phyloP scores from a whole-genome alignment of 768 basidiomycete genomes.

The Suillus occidentalis region DNA sequence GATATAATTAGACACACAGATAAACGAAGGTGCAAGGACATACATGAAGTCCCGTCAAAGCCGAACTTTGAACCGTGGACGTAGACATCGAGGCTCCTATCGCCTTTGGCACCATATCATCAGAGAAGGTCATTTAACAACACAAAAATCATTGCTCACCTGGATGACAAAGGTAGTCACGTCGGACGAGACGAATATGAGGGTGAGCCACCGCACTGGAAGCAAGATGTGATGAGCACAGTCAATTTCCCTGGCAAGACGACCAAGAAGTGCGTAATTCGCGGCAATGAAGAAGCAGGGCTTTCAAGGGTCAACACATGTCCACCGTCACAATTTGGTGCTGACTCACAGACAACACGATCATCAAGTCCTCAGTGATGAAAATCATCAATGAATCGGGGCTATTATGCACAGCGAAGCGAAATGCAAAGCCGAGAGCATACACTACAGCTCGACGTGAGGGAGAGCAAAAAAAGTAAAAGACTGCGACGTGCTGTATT shows the following conservation, averaged over 20 bases:
- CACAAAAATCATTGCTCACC: conserved; percentile 26
- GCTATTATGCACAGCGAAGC: conserved; percentile 53
- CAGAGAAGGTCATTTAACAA: background rate
- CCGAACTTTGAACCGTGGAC: conserved; percentile 33
- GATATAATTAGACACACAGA: background rate
- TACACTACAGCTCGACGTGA: conserved; percentile 42
- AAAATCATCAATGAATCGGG: conserved; percentile 55
- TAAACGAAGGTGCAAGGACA: conserved; percentile 15
- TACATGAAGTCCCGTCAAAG: conserved; percentile 37
- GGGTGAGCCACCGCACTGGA: conserved; percentile 47
- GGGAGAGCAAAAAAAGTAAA: background rate
- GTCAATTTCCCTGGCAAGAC: conserved; percentile 50
- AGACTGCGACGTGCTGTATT: conserved; percentile 42
- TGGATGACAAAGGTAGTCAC: conserved; percentile 68
- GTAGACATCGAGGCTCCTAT: conserved; percentile 48
- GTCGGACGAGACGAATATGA: conserved; percentile 62
- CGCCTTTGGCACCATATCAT: conserved; percentile 33
- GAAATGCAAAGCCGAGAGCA: conserved; percentile 52
- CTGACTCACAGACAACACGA: conserved; percentile 51
- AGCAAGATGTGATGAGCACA: conserved; percentile 51
- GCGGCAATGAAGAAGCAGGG: conserved; percentile 77
- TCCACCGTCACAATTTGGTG: background rate
- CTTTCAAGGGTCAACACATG: conserved; percentile 28
- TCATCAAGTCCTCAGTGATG: conserved; percentile 57
- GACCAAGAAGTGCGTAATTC: conserved; percentile 66